Evolutionary conservation across 257 asterid genomes (phyloP).

Genomic region (Oldenlandia corymbosa): DNA sequence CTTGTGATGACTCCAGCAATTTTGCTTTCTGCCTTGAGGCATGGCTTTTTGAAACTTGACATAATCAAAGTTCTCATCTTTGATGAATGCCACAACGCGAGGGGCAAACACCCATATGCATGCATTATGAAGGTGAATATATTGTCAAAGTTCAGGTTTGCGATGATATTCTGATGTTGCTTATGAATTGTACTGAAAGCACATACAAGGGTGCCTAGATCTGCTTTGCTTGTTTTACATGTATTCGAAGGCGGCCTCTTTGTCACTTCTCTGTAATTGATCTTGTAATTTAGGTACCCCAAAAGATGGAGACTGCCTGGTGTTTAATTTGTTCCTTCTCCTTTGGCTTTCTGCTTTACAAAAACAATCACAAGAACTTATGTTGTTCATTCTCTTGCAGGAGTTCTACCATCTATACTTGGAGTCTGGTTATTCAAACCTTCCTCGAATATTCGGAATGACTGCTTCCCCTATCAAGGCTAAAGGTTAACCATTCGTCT

Average conservation of each 20-base stretch:
- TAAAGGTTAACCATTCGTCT: slow-evolving; percentile 41
- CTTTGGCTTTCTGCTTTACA: no score
- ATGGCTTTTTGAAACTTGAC: slow-evolving; percentile 40
- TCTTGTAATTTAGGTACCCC: no score
- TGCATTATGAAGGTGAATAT: slow-evolving; percentile 68
- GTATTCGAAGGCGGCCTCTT: not conserved
- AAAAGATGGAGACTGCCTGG: no score
- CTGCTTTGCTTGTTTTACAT: not conserved
- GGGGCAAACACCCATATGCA: slow-evolving; percentile 58
- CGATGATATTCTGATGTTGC: not conserved
- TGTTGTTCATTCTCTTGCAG: slow-evolving; percentile 28
- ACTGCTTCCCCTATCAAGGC: slow-evolving; percentile 94
- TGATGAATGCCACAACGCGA: slow-evolving; percentile 86
- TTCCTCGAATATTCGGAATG: slow-evolving; percentile 90
- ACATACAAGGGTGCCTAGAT: not conserved
- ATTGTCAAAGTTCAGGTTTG: not conserved
- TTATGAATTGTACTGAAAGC: not conserved
- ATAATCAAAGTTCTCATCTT: slow-evolving; percentile 66
- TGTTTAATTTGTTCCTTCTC: no score
- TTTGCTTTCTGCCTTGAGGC: slow-evolving; percentile 73
- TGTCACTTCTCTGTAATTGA: no score
- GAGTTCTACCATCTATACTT: slow-evolving; percentile 56
- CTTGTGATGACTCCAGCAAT: slow-evolving; percentile 88
- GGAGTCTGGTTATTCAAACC: slow-evolving; percentile 19
- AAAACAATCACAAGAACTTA: not conserved